phyloP scores from a whole-genome alignment of 805 yeast genomes.

The Cyberlindnera subsufficiens region DNA sequence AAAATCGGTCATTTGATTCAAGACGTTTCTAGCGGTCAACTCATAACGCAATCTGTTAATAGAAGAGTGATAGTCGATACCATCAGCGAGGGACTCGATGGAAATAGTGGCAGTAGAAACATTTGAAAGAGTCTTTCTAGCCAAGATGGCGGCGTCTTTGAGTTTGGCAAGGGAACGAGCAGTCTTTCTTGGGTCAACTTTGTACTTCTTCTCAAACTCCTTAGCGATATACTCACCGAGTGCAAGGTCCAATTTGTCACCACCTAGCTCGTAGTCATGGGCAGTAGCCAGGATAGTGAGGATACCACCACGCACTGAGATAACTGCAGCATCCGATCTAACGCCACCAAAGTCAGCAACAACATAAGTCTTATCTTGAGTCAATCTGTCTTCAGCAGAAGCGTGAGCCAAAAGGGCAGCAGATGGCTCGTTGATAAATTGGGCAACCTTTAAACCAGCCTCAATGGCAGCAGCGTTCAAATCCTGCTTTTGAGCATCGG shows the following conservation, averaged over 20 bases:
- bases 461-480: constrained; percentile 54
- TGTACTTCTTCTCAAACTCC: constrained; percentile 87
- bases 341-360: constrained; percentile 97
- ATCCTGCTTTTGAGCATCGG: constrained; percentile 63
- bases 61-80: constrained; percentile 87
- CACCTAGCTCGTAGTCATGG: constrained; percentile 81
- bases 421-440: constrained; percentile 86
- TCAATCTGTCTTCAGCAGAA: constrained; percentile 30
- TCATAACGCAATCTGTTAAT: constrained; percentile 94
- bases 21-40: constrained; percentile 73
- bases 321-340: constrained; percentile 91
- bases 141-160: constrained; percentile 70
- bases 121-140: constrained; percentile 89
- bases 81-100: constrained; percentile 90
- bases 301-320: constrained; percentile 91
- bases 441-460: constrained; percentile 77
- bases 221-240: constrained; percentile 81
- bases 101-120: constrained; percentile 87
- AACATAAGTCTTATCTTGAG: constrained; percentile 69
- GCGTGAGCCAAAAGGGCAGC: constrained; percentile 85
- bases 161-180: constrained; percentile 87
- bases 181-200: constrained; percentile 72
- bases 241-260: constrained; percentile 76
- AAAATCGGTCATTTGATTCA: constrained; percentile 70
- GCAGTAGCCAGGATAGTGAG: constrained; percentile 82